Evolutionary conservation across 352 stramenopile genomes (phyloP).

Genomic region (Globisporangium apiculatum): DNA sequence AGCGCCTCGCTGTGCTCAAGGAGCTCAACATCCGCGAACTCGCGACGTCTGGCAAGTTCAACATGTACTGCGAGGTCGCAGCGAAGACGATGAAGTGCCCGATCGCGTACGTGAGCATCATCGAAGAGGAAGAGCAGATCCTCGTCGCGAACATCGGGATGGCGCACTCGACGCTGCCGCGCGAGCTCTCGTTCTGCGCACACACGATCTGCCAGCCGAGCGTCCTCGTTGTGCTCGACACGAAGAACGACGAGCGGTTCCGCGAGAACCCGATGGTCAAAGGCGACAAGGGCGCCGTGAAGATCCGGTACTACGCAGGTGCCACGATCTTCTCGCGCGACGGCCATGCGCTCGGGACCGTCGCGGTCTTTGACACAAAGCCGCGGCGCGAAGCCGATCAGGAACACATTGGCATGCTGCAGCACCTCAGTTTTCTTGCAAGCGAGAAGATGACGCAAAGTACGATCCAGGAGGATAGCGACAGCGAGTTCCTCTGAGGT

Average conservation of each 20-base stretch:
- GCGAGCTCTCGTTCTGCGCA: conserved; percentile 79
- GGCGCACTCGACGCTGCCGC: conserved; percentile 68
- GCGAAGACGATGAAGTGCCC: conserved; percentile 86
- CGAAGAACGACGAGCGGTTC: conserved; percentile 81
- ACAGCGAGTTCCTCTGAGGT: conserved; percentile 65
- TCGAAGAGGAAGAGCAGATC: conserved; percentile 79
- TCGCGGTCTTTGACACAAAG: conserved; percentile 83
- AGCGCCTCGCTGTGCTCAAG: conserved; percentile 60
- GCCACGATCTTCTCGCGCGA: conserved; percentile 79
- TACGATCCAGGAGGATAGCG: conserved; percentile 68
- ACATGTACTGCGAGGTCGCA: conserved; percentile 84
- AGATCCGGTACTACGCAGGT: conserved; percentile 85
- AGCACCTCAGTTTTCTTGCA: conserved; percentile 81
- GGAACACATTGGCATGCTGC: conserved; percentile 84
- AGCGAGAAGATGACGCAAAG: conserved; percentile 87
- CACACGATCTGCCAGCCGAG: conserved; percentile 81
- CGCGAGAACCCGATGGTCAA: conserved; percentile 86
- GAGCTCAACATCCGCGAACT: conserved; percentile 78
- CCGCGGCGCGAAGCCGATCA: conserved; percentile 69
- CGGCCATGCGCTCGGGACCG: conserved; percentile 69
- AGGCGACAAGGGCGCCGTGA: conserved; percentile 72
- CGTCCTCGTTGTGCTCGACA: conserved; percentile 79
- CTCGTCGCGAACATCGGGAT: conserved; percentile 83
- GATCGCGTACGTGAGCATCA: conserved; percentile 83
- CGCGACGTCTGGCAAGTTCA: conserved; percentile 71